Percentiles rank a stretch among this genome's conserved stretches.
Evolutionary conservation across 306 rosid species (phyloP).

Genomic region (Citrullus amarus): DNA sequence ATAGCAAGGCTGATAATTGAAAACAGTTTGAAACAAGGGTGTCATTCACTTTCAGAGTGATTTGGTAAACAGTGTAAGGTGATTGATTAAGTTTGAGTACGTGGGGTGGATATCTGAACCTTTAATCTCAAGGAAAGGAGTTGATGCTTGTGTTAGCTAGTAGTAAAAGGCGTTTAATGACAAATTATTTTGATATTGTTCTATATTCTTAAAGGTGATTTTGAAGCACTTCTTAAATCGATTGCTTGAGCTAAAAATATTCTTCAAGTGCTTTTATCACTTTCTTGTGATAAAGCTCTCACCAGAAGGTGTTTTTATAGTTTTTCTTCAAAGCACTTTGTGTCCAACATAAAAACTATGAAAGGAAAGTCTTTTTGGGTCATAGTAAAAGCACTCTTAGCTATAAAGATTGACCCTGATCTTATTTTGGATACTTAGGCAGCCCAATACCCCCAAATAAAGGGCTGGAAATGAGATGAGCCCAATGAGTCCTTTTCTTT

Average conservation of each 20-base stretch:
- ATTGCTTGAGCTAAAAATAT: neutral
- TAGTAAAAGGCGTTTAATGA: neutral
- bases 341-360: neutral
- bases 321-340: neutral
- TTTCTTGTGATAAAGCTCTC: neutral
- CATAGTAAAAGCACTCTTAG: neutral
- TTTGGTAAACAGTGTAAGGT: neutral
- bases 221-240: neutral
- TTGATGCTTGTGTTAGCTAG: neutral
- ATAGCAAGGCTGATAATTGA: neutral
- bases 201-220: neutral
- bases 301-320: neutral
- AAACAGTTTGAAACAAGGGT: neutral
- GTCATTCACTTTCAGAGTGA: neutral
- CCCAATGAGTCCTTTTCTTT: neutral
- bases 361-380: neutral
- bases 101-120: neutral
- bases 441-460: neutral
- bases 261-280: neutral
- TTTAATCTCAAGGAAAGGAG: neutral
- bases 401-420: neutral
- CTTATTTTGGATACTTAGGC: neutral
- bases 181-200: neutral
- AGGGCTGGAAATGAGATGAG: conserved; percentile 3
- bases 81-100: neutral